Conservation (phyloP, 352 stramenopile species). For the Peronospora farinosa region DNA sequence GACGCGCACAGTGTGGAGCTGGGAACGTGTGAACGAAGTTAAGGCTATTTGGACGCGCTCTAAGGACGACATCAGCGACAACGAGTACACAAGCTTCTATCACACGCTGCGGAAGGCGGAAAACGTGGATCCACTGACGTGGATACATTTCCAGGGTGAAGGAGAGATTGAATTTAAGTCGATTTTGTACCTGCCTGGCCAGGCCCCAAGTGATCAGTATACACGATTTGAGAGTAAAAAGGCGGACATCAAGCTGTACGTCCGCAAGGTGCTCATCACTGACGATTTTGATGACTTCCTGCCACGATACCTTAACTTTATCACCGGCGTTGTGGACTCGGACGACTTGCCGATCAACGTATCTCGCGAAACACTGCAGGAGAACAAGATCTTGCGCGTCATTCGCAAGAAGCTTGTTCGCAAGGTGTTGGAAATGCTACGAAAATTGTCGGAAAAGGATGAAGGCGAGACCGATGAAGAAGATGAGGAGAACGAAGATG, state of each 20-base stretch:
- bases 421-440: conserved; percentile 98
- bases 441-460: conserved; percentile 87
- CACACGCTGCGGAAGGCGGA: conserved; percentile 91
- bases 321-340: conserved; percentile 97
- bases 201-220: conserved; percentile 83
- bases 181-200: conserved; percentile 95
- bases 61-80: conserved; percentile 94
- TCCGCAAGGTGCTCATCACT: conserved; percentile 98
- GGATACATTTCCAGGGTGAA: conserved; percentile 99
- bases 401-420: conserved; percentile 99
- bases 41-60: conserved; percentile 96
- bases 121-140: conserved; percentile 86
- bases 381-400: conserved; percentile 98
- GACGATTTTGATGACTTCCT: conserved; percentile 98
- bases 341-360: conserved; percentile 99
- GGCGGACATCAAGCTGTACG: conserved; percentile 95
- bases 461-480: conserved; percentile 77
- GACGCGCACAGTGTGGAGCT: conserved; percentile 91
- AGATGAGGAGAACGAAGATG: conserved; percentile 48
- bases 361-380: conserved; percentile 97
- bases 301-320: conserved; percentile 98
- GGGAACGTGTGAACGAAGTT: conserved; percentile 95
- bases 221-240: conserved; percentile 89
- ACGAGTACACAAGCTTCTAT: conserved; percentile 99
- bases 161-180: conserved; percentile 99